Conservation (phyloP, 1,139 yeast genomes). For the Taiozyma onychis region DNA sequence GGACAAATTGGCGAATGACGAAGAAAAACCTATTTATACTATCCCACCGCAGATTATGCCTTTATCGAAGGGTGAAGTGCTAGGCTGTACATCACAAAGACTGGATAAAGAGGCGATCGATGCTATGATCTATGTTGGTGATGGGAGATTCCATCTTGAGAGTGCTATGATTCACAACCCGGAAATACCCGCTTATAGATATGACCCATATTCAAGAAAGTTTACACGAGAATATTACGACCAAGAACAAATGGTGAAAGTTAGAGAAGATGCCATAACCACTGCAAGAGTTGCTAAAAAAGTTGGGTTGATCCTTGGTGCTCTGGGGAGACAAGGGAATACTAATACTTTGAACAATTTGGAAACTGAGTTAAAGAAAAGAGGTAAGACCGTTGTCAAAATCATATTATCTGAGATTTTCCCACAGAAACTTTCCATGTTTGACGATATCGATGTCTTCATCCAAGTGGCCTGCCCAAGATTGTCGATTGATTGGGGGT, state of each 20-base stretch:
- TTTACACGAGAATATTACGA: slow-evolving; percentile 88
- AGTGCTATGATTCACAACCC: slow-evolving; percentile 98
- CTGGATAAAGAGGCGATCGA: slow-evolving; percentile 55
- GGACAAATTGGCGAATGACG: slow-evolving; percentile 46
- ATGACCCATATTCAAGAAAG: slow-evolving; percentile 90
- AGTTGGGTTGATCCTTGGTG: slow-evolving; percentile 88
- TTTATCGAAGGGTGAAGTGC: slow-evolving; percentile 88
- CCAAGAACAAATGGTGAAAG: slow-evolving; percentile 70
- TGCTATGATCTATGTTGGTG: slow-evolving; percentile 91
- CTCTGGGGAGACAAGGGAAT: slow-evolving; percentile 94
- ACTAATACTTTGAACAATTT: slow-evolving; percentile 65
- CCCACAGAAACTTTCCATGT: slow-evolving; percentile 90
- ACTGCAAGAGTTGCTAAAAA: slow-evolving; percentile 55
- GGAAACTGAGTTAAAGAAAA: slow-evolving; percentile 44
- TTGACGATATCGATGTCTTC: slow-evolving; percentile 91
- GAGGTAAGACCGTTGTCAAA: slow-evolving; percentile 68
- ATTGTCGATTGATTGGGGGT: slow-evolving; percentile 97
- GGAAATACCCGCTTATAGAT: slow-evolving; percentile 80
- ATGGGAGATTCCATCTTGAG: slow-evolving; percentile 93
- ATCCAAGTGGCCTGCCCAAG: slow-evolving; percentile 98
- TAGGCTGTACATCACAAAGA: slow-evolving; percentile 93
- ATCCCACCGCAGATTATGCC: slow-evolving; percentile 92
- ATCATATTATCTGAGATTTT: slow-evolving; percentile 88
- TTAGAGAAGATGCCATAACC: slow-evolving; percentile 68
- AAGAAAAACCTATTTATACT: slow-evolving; percentile 47